Percentiles rank a stretch among this genome's conserved stretches.
Evolutionary conservation across 495 filamentous ascomycete genomes (phyloP).

Genomic region (Xylaria curta): DNA sequence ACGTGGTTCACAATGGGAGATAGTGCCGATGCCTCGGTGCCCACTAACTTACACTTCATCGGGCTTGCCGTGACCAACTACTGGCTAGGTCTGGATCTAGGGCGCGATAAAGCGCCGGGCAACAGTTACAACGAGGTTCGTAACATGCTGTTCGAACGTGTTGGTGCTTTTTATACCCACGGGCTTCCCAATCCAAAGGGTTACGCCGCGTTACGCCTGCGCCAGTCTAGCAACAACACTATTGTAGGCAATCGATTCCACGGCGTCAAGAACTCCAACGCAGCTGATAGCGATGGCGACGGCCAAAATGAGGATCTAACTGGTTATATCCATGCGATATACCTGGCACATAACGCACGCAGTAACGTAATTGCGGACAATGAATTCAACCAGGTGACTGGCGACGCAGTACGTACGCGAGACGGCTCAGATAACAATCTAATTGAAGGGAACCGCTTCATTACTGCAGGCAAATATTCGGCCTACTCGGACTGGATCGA

Average conservation of each 20-base stretch:
- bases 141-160: conserved; percentile 21
- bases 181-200: conserved; percentile 12
- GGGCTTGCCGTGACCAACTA: conserved; percentile 22
- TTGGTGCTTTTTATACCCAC: conserved; percentile 19
- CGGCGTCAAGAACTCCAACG: conserved; percentile 23
- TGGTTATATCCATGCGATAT: conserved; percentile 21
- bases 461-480: conserved; percentile 20
- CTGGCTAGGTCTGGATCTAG: conserved; percentile 24
- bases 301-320: conserved; percentile 9
- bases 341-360: conserved; percentile 10
- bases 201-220: conserved; percentile 20
- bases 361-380: conserved; percentile 13
- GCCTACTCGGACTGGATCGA: conserved; percentile 27
- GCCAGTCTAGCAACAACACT: conserved; percentile 21
- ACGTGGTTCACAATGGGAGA: conserved; percentile 25
- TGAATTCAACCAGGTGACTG: conserved; percentile 22
- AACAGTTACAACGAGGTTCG: conserved; percentile 21
- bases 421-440: conserved; percentile 19
- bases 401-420: conserved; percentile 22
- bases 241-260: conserved; percentile 21
- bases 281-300: conserved; percentile 11
- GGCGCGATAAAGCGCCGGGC: conserved; percentile 18
- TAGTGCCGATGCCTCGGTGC: background rate
- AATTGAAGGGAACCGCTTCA: conserved; percentile 18
- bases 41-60: conserved; percentile 16